These are phyloP conservation scores for Ascoidea rubescens DNA, from an alignment of 805 yeast species.

Conservation along the genomic window DNA sequence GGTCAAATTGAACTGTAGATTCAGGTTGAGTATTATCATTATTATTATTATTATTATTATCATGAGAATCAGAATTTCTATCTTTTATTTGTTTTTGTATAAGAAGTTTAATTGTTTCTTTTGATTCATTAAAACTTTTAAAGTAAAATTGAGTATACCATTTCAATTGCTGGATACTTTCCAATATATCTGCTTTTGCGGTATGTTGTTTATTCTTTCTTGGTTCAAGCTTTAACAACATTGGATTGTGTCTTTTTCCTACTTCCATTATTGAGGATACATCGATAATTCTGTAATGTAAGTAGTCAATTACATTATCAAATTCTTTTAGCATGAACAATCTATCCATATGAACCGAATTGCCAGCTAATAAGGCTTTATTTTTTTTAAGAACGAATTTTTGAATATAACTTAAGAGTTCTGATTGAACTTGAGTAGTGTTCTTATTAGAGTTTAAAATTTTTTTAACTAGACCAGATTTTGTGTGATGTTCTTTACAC, in stretches of 20 bases:
- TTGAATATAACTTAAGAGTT: conserved; percentile 47
- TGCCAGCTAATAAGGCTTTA: conserved; percentile 75
- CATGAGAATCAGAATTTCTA: too few relatives aligned
- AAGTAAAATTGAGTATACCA: conserved; percentile 67
- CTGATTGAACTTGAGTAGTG: conserved; percentile 45
- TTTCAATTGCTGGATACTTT: conserved; percentile 70
- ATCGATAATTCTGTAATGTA: conserved; percentile 74
- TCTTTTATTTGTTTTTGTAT: background rate
- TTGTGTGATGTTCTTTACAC: conserved; percentile 76
- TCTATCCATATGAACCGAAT: conserved; percentile 84
- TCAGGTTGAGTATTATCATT: too few relatives aligned
- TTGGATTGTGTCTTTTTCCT: conserved; percentile 63
- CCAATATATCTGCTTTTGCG: conserved; percentile 78
- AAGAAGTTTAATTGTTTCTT: background rate
- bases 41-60: too few relatives aligned
- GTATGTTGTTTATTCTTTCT: conserved; percentile 65
- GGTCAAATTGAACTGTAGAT: too few relatives aligned
- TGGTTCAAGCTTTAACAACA: conserved; percentile 41
- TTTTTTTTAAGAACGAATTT: conserved; percentile 36
- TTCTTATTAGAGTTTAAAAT: conserved; percentile 45
- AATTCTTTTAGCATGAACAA: conserved; percentile 73
- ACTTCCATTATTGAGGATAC: conserved; percentile 81
- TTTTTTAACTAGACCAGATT: conserved; percentile 60
- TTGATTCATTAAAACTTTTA: conserved; percentile 12
- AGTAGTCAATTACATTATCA: conserved; percentile 51